Base-by-base conservation (phyloP, 2,329 filamentous ascomycete genomes). In the Capronia coronata region DNA sequence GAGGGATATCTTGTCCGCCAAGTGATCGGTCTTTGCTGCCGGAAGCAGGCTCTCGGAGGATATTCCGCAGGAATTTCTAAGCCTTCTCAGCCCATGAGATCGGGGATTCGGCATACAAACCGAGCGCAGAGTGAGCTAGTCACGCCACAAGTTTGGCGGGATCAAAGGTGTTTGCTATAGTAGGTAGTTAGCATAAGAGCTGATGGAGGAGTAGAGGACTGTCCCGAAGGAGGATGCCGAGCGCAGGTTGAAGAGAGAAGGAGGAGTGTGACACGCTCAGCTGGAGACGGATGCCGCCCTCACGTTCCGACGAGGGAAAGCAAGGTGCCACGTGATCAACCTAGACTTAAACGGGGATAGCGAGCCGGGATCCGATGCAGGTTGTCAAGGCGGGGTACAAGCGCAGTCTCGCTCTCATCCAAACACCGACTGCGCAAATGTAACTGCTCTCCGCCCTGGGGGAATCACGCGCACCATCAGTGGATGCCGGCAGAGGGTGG, bases 301-400 rank as follows among this genome's bases (percentile, higher is more conserved):
- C 19, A 34, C 23, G 16, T 27, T 46, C 42, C 42, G 48, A 44
- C 9, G 5, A 18, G 8, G 11, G 35, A 29, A n/a, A 27, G 5
- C 23, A 5, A 10, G 23, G 5, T 27, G 23, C 43, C 21, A 32
- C 38, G 43, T n/a, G 30, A 25, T 8, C 9, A 5, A 3, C n/a
- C 48, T 43, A 46, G 19, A 21, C 40, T 10, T 1, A 10, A 23
- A 21, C 2, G 29, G 34, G 6, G 10, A 23, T 35, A n/a, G 43
- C 43, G 27, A 23, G 25, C 9, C 48, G 25, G 30, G 43, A 51
- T 51, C 48, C 48, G 48, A 51, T 51, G 48, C 48, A 51, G 39
- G 48, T 16, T 29, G 37, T 51, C 30, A 14, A 18, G 23, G 48
- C 43, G 48, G 48, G 48, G 43, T 47, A 46, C 8, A 41, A 37